Percentiles rank a stretch among this genome's conserved stretches.
Evolutionary conservation across 495 filamentous ascomycete genomes (phyloP).

Genomic region (Xylaria longipes): DNA sequence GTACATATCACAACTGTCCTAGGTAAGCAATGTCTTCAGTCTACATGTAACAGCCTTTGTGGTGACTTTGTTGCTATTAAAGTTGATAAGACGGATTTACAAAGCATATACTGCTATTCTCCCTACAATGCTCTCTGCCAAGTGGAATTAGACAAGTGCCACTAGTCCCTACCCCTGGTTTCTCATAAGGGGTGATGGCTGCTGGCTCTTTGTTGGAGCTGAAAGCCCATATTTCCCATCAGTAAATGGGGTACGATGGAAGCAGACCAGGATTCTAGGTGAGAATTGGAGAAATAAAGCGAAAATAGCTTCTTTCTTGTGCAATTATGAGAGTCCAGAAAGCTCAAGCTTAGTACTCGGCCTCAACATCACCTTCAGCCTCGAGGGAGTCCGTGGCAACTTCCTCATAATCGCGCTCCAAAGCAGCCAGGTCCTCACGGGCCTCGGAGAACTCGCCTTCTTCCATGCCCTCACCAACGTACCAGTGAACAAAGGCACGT

Average conservation of each 20-base stretch:
- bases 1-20: not conserved
- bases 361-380: constrained; percentile 85
- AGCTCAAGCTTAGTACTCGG: constrained; percentile 80
- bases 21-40: not conserved
- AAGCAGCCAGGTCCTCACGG: constrained; percentile 94
- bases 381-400: constrained; percentile 95
- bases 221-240: constrained; percentile 24
- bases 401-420: constrained; percentile 99
- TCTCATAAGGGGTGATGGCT: not conserved
- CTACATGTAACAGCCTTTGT: not conserved
- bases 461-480: constrained; percentile 99
- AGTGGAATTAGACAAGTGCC: constrained; percentile 13
- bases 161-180: not conserved
- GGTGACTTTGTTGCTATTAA: constrained; percentile 38
- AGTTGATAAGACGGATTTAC: constrained; percentile 43
- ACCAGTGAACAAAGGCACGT: constrained; percentile 99
- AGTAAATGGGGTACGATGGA: constrained; percentile 31
- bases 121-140: constrained; percentile 36
- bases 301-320: constrained; percentile 30
- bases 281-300: constrained; percentile 34
- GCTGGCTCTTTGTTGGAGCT: constrained; percentile 23
- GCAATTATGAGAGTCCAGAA: constrained; percentile 32
- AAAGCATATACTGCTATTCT: constrained; percentile 43
- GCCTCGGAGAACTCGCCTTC: constrained; percentile 99
- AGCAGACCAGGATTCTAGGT: constrained; percentile 34